Base-by-base conservation (phyloP, 805 yeast species). In the Hemisphaericaspora nanyangensis region DNA sequence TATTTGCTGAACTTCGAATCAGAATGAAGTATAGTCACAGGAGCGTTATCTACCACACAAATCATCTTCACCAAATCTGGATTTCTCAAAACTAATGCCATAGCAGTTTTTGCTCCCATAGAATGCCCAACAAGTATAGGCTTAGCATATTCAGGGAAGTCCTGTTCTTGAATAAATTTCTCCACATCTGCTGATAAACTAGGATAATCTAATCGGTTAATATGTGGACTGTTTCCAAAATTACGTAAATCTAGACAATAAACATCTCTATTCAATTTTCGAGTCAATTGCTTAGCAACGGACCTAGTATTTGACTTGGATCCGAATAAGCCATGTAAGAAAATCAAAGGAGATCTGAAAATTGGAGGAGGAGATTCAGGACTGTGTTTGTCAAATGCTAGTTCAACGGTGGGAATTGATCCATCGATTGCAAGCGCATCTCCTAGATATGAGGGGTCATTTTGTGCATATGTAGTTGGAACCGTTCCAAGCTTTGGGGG, bases 61-160 rank as follows among this genome's bases (percentile, higher is more conserved):
- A 89, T 51, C 63, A 80, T 70, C 11, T 76, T 68, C 5, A 81
- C 79, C 8, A 80, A 49, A 1, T 76, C 74, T 0, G 90, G 91
- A 17, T 75, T 68, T 36, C 88, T 68, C 42, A 93, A 64, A 0
- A 87, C 82, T 5, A 85, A 68, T 0, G 93, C 89, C 97, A 91
- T 90, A 5, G 83, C 96, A 0, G 91, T 76, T 54, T 91, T 90
- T 4, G 95, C 99, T 6, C 99, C 99, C 93, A 86, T 83, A 0
- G 91, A 83, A 56, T 85, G 93, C 0, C 95, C 95, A 13, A 85
- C 63, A 15, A 85, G 43, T n/a, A 85, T 76, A 0, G 86, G 83
- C 36, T 74, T 70, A 10, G 55, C 48, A 32, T 71, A 49, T 2
- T 58, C 48, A 8, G 40, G 38, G 12, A 39, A 40, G 4, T 35